A percentile compares a stretch with the other conserved stretches of the same genome.
phyloP scores from a whole-genome alignment of 2,329 filamentous ascomycete genomes.

The Neophaeococcomyces aloes region DNA sequence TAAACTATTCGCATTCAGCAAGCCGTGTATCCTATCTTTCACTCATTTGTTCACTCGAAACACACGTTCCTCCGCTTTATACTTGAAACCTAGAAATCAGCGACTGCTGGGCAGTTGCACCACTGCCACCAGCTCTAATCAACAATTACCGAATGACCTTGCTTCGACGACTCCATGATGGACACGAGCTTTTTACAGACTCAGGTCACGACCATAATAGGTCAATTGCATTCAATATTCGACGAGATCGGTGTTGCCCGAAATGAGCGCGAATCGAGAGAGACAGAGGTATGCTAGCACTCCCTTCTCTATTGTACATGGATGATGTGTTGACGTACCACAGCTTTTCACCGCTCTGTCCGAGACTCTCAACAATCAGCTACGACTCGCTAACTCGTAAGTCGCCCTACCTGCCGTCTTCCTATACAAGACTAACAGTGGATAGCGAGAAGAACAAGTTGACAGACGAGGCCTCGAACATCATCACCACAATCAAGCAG shows the following conservation, averaged over 20 bases:
- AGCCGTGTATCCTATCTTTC: background rate
- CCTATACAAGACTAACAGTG: background rate
- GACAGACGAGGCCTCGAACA: constrained; percentile 76
- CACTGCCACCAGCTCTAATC: background rate
- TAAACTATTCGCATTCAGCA: too few species aligned
- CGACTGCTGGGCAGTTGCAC: constrained; percentile 2
- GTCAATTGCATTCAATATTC: constrained; percentile 85
- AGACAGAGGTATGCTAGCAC: constrained; percentile 60
- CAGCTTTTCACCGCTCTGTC: constrained; percentile 87
- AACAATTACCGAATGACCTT: background rate
- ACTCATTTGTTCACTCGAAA: background rate
- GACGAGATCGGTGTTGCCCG: constrained; percentile 93
- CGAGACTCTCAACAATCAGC: constrained; percentile 81
- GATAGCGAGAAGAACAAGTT: constrained; percentile 73
- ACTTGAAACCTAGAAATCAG: background rate
- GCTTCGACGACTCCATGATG: constrained; percentile 43
- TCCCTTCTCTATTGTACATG: constrained; percentile 6
- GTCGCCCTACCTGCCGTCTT: constrained; percentile 19
- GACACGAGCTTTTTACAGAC: constrained; percentile 87
- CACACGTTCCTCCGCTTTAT: background rate
- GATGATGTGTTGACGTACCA: constrained; percentile 12
- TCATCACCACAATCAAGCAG: constrained; percentile 77
- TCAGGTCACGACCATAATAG: constrained; percentile 89
- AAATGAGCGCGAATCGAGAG: constrained; percentile 82
- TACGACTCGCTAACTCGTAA: constrained; percentile 65